Percentiles rank a stretch among this genome's conserved stretches.
phyloP scores from a whole-genome alignment of 1,139 yeast genomes.

The Wickerhamiella infanticola region DNA sequence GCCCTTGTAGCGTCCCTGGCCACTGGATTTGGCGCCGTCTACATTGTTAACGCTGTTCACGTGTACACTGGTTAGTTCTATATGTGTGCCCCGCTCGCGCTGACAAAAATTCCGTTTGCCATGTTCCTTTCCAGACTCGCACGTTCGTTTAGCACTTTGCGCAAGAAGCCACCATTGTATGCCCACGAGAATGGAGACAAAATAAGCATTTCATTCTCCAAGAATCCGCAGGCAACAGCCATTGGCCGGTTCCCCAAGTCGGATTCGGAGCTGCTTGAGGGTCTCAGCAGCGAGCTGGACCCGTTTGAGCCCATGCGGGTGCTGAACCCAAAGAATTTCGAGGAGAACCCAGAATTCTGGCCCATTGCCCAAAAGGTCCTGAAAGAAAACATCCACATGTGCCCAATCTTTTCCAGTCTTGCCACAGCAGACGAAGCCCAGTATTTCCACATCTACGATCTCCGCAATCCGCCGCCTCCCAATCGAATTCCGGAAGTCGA shows the following conservation, averaged over 20 bases:
- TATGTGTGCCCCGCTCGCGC: neutral
- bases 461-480: conserved; percentile 48
- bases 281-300: conserved; percentile 11
- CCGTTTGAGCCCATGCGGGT: conserved; percentile 11
- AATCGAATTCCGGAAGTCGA: conserved; percentile 63
- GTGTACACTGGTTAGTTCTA: conserved; percentile 22
- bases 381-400: conserved; percentile 27
- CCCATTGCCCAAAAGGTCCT: conserved; percentile 23
- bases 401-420: conserved; percentile 44
- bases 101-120: neutral
- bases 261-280: conserved; percentile 7
- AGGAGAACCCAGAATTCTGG: conserved; percentile 16
- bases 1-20: conserved; percentile 21
- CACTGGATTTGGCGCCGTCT: conserved; percentile 27
- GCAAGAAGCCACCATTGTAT: conserved; percentile 7
- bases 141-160: conserved; percentile 2
- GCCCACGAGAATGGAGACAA: conserved; percentile 4
- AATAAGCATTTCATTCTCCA: conserved; percentile 9
- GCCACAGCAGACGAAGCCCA: conserved; percentile 37
- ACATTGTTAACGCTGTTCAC: conserved; percentile 26
- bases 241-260: conserved; percentile 9
- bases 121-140: too few species aligned
- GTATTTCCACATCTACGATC: conserved; percentile 59
- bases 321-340: conserved; percentile 11
- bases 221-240: conserved; percentile 5